A percentile compares a stretch with the other conserved stretches of the same genome.
phyloP scores from a whole-genome alignment of 169 alveolate genomes.

The Eimeria brunetti region DNA sequence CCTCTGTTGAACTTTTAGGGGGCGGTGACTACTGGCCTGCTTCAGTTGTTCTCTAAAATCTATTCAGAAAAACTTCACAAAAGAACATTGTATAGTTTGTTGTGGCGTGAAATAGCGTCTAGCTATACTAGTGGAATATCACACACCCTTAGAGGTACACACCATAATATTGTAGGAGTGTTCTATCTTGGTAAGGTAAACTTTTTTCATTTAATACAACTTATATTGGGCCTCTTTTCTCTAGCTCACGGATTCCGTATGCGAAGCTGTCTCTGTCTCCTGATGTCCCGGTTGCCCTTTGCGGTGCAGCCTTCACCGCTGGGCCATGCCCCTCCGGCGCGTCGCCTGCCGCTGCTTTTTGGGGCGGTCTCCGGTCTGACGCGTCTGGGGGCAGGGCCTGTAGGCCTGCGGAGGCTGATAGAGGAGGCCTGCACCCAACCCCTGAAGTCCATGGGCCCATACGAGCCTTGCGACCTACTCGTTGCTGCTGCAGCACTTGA shows the following conservation, averaged over 20 bases:
- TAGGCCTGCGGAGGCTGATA: conserved; percentile 36
- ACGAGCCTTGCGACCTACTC: conserved; percentile 54
- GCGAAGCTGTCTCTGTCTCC: not conserved
- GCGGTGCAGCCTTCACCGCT: conserved; percentile 42
- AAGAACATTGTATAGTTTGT: not conserved
- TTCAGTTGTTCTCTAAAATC: not conserved
- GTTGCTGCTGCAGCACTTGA: conserved; percentile 30
- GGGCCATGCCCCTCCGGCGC: conserved; percentile 45
- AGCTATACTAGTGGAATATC: not conserved
- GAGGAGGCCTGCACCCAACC: conserved; percentile 49
- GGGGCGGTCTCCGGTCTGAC: conserved; percentile 34
- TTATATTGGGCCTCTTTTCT: not conserved
- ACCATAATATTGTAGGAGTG: not conserved
- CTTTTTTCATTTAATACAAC: too few relatives aligned
- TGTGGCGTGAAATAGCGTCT: not conserved
- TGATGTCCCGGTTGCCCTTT: not conserved
- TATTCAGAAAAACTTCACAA: not conserved
- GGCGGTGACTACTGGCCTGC: not conserved
- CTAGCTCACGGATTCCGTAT: not conserved
- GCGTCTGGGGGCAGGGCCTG: conserved; percentile 45
- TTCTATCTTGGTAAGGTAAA: not conserved
- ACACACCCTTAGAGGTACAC: not conserved
- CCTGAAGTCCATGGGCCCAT: conserved; percentile 17
- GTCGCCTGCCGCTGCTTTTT: conserved; percentile 36
- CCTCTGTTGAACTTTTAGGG: not conserved